These are phyloP conservation scores for Colletotrichum nymphaeae DNA, from an alignment of 2,329 filamentous ascomycete genomes.

Conservation along the genomic window DNA sequence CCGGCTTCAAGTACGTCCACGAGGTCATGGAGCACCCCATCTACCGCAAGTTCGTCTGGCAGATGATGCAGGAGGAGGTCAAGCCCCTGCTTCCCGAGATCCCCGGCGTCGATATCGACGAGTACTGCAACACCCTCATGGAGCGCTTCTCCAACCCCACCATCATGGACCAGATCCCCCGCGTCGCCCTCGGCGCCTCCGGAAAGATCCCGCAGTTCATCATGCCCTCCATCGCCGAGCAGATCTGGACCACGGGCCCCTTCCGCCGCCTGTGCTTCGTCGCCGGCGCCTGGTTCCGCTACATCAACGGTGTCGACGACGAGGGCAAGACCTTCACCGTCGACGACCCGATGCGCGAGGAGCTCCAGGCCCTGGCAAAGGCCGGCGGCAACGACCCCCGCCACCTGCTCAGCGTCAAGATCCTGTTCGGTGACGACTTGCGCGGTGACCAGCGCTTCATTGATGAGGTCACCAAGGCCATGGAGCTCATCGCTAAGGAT, in stretches of 20 bases:
- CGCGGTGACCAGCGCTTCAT: slow-evolving; percentile 60
- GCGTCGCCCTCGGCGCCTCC: slow-evolving; percentile 61
- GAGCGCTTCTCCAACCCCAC: slow-evolving; percentile 67
- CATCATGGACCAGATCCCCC: slow-evolving; percentile 65
- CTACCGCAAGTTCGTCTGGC: slow-evolving; percentile 59
- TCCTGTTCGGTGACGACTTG: slow-evolving; percentile 63
- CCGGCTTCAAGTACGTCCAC: slow-evolving; percentile 65
- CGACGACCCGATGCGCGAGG: slow-evolving; percentile 61
- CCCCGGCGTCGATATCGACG: slow-evolving; percentile 60
- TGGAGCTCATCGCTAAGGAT: slow-evolving; percentile 58
- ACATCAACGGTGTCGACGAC: slow-evolving; percentile 62
- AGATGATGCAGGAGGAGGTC: slow-evolving; percentile 67
- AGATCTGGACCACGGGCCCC: slow-evolving; percentile 57
- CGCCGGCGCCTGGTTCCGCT: slow-evolving; percentile 62
- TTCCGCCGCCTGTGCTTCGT: slow-evolving; percentile 61
- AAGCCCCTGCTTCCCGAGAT: slow-evolving; percentile 64
- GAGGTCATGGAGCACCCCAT: slow-evolving; percentile 62
- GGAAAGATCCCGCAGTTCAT: slow-evolving; percentile 66
- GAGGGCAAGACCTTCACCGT: slow-evolving; percentile 53
- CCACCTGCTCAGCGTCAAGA: slow-evolving; percentile 57
- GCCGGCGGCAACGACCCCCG: slow-evolving; percentile 54
- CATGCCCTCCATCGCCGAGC: slow-evolving; percentile 59
- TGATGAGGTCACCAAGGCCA: slow-evolving; percentile 56
- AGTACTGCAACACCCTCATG: slow-evolving; percentile 64
- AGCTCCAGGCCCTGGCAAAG: slow-evolving; percentile 57